Evolutionary conservation across 345 rosid genomes (phyloP), one percentile per base, ranked within the genome.

Genomic region (Citrus sinensis): DNA sequence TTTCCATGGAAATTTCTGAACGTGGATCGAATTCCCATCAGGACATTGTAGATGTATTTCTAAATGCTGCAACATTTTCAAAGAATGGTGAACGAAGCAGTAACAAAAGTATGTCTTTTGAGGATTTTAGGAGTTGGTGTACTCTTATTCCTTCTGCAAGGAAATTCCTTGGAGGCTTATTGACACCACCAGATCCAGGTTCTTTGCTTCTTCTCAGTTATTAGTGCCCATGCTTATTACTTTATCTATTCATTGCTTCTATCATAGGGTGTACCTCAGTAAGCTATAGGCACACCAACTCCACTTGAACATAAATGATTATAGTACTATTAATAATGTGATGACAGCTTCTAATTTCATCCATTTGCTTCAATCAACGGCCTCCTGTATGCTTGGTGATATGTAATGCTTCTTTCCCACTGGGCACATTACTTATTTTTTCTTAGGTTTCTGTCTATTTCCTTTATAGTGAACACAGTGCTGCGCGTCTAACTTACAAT

Each of bases 111-210:
- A 93, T 92, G 99, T 87, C 96, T 29, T 89, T 90, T 81, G 93
- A 86, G 80, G 97, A 93, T 83, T 89, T 93, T 76, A 88, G 88
- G 87, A 83, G 70, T 76, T 95, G 98, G 98, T 87, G 88, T 86
- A 42, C 80, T 8, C 90, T 81, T 70, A 73, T 93, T 69, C 97
- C 97, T 13, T 86, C 94, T 35, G 82, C 84, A 62, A 91, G 97
- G 87, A 95, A 90, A 88, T 91, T 90, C 80, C 94, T 95, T 9
- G 92, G 96, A 77, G 85, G 91, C 86, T 85, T 95, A 84, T 87
- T 95, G 87, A 74, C 75, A 60, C 92, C 88, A 9, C 89, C 93
- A 8, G 77, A 86, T 83, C 79, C 90, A 90, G 98, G 98, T 93
- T 79, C 63, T 6, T 46, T 69, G 67, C 62, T 51, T 59, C 75